phyloP scores from a whole-genome alignment of 352 stramenopile species.

The Phytopythium helicoides region DNA sequence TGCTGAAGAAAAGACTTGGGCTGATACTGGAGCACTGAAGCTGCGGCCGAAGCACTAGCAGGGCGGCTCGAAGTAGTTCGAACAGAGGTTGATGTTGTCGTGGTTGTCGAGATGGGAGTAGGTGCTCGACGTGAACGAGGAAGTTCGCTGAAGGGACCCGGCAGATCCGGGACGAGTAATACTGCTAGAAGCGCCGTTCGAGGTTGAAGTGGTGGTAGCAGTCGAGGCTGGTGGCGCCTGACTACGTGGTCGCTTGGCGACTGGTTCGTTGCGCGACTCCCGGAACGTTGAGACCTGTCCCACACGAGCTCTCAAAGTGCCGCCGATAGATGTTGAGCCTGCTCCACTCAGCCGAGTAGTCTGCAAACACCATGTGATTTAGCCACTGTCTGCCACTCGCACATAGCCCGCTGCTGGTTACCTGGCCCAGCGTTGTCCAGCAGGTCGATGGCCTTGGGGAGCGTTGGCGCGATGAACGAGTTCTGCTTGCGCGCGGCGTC shows the following conservation, averaged over 20 bases:
- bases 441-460: conserved; percentile 61
- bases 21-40: conserved; percentile 69
- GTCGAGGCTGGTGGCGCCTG: conserved; percentile 10
- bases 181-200: conserved; percentile 1
- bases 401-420: conserved; percentile 9
- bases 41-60: conserved; percentile 16
- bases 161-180: not conserved
- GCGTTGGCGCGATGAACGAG: conserved; percentile 53
- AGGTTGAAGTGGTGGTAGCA: conserved; percentile 8
- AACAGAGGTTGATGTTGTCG: conserved; percentile 10
- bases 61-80: not conserved
- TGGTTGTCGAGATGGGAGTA: not conserved
- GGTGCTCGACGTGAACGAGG: conserved; percentile 18
- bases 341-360: conserved; percentile 70
- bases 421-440: conserved; percentile 60
- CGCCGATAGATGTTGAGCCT: conserved; percentile 74
- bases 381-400: not conserved
- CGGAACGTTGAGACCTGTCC: conserved; percentile 51
- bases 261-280: conserved; percentile 21
- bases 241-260: conserved; percentile 10
- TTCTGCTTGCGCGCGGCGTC: conserved; percentile 66
- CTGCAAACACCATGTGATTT: conserved; percentile 12
- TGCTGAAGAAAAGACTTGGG: conserved; percentile 69
- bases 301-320: conserved; percentile 77
- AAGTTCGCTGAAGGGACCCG: conserved; percentile 7